Conservation (phyloP, 345 rosid genomes). For the Corchorus capsularis region DNA sequence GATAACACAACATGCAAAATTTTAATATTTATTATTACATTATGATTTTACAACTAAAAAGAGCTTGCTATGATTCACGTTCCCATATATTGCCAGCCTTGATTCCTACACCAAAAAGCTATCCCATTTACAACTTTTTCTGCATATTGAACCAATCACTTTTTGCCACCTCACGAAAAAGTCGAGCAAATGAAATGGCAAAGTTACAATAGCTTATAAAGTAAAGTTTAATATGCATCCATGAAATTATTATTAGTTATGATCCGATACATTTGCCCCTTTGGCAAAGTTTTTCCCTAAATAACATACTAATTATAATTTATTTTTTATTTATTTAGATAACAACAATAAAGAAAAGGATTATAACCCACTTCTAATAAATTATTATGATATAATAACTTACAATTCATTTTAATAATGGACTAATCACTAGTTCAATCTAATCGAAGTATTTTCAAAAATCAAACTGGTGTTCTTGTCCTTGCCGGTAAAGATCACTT, state of each 20-base stretch:
- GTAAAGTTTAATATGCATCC: background rate
- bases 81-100: conserved; percentile 10
- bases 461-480: no score
- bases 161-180: background rate
- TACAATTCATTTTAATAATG: no score
- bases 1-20: background rate
- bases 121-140: background rate
- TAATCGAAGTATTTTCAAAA: no score
- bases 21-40: background rate
- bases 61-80: conserved; percentile 18
- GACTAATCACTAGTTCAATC: no score
- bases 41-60: conserved; percentile 24
- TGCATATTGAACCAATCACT: background rate
- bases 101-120: conserved; percentile 2
- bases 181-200: background rate
- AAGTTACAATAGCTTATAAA: background rate
- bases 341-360: no score
- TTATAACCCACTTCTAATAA: no score
- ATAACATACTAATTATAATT: no score
- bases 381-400: no score
- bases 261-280: no score
- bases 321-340: no score
- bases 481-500: no score
- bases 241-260: background rate
- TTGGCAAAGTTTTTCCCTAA: no score